phyloP scores from a whole-genome alignment of 371 early-diverging fungal genomes.

The Apophysomyces elegans region DNA sequence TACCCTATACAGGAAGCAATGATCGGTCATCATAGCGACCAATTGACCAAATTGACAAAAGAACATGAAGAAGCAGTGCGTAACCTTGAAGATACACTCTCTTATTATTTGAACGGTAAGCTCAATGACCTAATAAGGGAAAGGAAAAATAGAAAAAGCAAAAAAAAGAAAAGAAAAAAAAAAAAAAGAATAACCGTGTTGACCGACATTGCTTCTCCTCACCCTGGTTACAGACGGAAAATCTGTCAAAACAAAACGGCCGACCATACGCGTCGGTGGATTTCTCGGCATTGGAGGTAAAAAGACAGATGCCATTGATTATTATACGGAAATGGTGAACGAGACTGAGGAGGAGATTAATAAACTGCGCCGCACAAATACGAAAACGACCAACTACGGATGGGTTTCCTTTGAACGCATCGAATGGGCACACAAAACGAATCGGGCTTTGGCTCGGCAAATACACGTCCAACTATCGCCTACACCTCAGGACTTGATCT shows the following conservation, averaged over 20 bases:
- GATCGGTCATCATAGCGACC: conserved; percentile 74
- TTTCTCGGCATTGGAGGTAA: conserved; percentile 54
- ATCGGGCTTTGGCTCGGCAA: conserved; percentile 21
- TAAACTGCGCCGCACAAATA: conserved; percentile 49
- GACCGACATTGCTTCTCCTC: neutral
- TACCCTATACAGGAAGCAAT: conserved; percentile 63
- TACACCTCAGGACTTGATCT: conserved; percentile 79
- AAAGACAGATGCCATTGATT: conserved; percentile 76
- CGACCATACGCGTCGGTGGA: conserved; percentile 51
- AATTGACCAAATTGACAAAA: conserved; percentile 68
- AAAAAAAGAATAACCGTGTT: conserved; percentile 19
- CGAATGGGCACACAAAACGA: conserved; percentile 60
- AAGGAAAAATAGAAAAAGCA: no score
- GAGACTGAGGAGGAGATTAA: conserved; percentile 72
- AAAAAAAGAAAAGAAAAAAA: conserved; percentile 2
- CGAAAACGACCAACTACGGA: conserved; percentile 67
- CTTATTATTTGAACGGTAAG: conserved; percentile 63
- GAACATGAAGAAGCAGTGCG: conserved; percentile 72
- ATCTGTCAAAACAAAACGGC: conserved; percentile 49
- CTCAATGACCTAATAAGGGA: neutral
- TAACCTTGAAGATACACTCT: conserved; percentile 69
- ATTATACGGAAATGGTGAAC: conserved; percentile 66
- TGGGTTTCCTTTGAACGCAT: conserved; percentile 78
- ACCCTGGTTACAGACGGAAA: conserved; percentile 43
- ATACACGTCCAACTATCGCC: conserved; percentile 63